Percentiles rank a stretch among this genome's conserved stretches.
Conservation (phyloP, 768 basidiomycete genomes). For the Boletus sensibilis region DNA sequence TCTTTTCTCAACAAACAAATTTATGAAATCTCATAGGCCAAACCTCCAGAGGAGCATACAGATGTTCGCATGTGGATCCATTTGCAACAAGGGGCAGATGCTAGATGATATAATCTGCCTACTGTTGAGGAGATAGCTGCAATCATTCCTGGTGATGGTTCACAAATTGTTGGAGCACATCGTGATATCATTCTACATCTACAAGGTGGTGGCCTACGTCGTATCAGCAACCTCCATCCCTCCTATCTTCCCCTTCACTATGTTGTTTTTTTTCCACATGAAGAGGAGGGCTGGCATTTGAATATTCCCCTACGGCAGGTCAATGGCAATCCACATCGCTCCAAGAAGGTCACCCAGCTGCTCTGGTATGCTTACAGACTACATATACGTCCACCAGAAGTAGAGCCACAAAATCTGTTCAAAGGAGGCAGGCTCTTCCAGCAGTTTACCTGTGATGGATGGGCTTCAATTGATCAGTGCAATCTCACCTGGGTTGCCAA, state of each 20-base stretch:
- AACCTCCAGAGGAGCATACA: constrained; percentile 15
- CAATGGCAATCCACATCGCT: neutral
- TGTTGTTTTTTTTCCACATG: constrained; percentile 43
- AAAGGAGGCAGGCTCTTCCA: constrained; percentile 41
- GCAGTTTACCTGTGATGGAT: constrained; percentile 45
- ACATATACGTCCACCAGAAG: constrained; percentile 7
- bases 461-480: constrained; percentile 42
- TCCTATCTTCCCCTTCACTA: constrained; percentile 42
- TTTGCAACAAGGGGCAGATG: constrained; percentile 24
- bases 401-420: constrained; percentile 31
- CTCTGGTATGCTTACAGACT: constrained; percentile 36
- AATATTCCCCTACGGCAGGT: constrained; percentile 12
- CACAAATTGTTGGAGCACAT: constrained; percentile 2
- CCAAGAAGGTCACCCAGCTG: constrained; percentile 29
- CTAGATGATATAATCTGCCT: constrained; percentile 43
- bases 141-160: constrained; percentile 37
- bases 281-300: constrained; percentile 39
- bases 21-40: neutral
- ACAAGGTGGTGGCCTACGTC: constrained; percentile 23
- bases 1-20: no score
- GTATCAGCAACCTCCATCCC: constrained; percentile 37
- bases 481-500: constrained; percentile 33
- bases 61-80: constrained; percentile 11
- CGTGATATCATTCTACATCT: constrained; percentile 37
- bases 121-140: constrained; percentile 43